Conservation (phyloP, 192 early-diverging fungal species). For the Chytriomyces sp. region DNA sequence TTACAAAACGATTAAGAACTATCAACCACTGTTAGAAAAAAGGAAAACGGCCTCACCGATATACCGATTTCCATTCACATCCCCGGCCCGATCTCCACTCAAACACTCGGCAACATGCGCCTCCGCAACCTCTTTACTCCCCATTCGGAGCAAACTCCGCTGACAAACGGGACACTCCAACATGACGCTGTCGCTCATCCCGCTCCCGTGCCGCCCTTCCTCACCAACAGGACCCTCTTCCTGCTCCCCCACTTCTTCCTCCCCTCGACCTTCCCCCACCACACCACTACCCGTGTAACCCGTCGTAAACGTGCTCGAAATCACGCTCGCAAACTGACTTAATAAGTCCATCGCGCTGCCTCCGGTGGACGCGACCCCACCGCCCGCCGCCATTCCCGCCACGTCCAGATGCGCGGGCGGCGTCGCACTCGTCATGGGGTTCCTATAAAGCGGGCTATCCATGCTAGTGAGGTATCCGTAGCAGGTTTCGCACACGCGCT, state of each 20-base stretch:
- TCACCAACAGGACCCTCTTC: slow-evolving; percentile 6
- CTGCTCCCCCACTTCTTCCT: too few species aligned
- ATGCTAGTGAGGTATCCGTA: slow-evolving; percentile 34
- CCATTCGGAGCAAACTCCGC: slow-evolving; percentile 47
- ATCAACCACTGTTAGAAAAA: too few species aligned
- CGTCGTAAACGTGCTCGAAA: neutral
- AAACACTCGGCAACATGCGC: slow-evolving; percentile 69
- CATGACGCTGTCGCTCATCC: slow-evolving; percentile 58
- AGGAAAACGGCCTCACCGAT: slow-evolving; percentile 52
- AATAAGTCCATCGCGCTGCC: slow-evolving; percentile 19
- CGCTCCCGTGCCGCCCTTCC: neutral
- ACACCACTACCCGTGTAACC: neutral
- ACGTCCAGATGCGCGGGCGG: neutral
- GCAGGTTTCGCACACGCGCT: slow-evolving; percentile 67
- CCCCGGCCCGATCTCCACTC: slow-evolving; percentile 38
- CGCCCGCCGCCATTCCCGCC: neutral
- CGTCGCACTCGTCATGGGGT: too few species aligned
- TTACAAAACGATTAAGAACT: neutral
- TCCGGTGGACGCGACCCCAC: neutral
- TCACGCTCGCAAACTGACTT: neutral
- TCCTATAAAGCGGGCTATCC: neutral
- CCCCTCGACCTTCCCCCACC: neutral
- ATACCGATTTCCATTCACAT: slow-evolving; percentile 62
- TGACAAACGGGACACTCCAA: slow-evolving; percentile 76
- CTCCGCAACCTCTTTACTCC: slow-evolving; percentile 46